Conservation (phyloP, 2,329 filamentous ascomycete species). For the Penicillium digitatum region DNA sequence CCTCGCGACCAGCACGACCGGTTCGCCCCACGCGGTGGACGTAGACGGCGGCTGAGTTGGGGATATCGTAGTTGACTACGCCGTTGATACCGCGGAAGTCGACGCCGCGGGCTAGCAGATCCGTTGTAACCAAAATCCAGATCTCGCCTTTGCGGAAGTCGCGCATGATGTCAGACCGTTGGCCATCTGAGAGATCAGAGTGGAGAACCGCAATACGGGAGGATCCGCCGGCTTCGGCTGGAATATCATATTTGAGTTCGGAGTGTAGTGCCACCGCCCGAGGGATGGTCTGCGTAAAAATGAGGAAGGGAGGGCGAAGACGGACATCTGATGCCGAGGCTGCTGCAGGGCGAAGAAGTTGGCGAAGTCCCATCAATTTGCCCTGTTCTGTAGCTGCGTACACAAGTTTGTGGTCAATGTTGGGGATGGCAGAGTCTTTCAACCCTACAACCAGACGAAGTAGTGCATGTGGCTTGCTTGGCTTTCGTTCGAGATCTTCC, state of each 20-base stretch:
- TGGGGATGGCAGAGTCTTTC: constrained; percentile 92
- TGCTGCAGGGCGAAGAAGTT: constrained; percentile 74
- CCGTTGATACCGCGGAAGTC: constrained; percentile 95
- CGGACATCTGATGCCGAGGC: constrained; percentile 45
- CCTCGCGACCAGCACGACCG: constrained; percentile 78
- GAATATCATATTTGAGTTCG: constrained; percentile 92
- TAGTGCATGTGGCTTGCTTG: constrained; percentile 46
- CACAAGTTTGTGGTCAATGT: constrained; percentile 79
- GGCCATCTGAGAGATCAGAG: constrained; percentile 72
- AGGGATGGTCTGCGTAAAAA: constrained; percentile 95
- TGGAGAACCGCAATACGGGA: constrained; percentile 85
- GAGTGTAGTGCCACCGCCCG: constrained; percentile 81
- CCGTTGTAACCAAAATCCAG: constrained; percentile 95
- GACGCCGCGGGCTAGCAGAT: constrained; percentile 84
- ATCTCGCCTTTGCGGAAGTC: constrained; percentile 87
- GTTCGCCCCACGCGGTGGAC: constrained; percentile 92
- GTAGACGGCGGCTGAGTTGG: constrained; percentile 82
- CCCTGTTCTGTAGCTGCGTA: constrained; percentile 92
- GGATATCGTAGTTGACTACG: constrained; percentile 96
- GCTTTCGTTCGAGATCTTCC: constrained; percentile 16
- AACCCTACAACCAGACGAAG: constrained; percentile 89
- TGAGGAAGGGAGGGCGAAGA: constrained; percentile 81
- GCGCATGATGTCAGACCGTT: constrained; percentile 77
- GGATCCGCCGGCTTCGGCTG: constrained; percentile 77
- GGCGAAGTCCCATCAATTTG: constrained; percentile 85